Percentiles rank a stretch among this genome's conserved stretches.
phyloP scores from a whole-genome alignment of 2,329 filamentous ascomycete species.

The Didymella segeticola region DNA sequence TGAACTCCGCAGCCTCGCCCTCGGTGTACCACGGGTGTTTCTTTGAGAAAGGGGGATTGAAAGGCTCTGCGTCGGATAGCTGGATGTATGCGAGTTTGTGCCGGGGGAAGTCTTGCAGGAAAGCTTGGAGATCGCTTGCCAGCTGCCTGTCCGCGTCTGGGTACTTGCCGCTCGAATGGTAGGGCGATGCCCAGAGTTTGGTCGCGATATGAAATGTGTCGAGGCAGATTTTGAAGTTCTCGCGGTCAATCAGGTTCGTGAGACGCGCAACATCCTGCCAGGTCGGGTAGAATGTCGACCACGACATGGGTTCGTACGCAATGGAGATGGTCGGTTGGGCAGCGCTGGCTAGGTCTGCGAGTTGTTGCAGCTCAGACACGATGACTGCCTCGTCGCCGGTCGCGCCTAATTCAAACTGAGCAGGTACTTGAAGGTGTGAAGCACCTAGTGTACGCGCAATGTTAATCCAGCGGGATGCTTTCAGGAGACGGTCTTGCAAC shows the following conservation, averaged over 20 bases:
- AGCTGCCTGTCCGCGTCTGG: constrained; percentile 2
- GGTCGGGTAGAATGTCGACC: constrained; percentile 69
- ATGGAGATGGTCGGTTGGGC: constrained; percentile 65
- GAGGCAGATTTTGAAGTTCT: constrained; percentile 76
- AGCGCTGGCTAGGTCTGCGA: constrained; percentile 68
- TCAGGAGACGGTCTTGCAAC: constrained; percentile 2
- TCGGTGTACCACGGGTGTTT: constrained; percentile 14
- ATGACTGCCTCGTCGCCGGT: constrained; percentile 53
- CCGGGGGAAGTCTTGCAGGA: neutral
- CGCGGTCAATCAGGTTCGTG: constrained; percentile 65
- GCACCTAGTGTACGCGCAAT: constrained; percentile 12
- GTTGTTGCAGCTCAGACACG: constrained; percentile 64
- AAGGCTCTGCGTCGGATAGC: neutral
- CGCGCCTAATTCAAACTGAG: constrained; percentile 19
- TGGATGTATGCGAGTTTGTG: neutral
- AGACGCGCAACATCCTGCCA: constrained; percentile 75
- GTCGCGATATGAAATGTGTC: constrained; percentile 74
- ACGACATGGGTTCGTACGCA: constrained; percentile 74
- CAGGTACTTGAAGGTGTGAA: constrained; percentile 16
- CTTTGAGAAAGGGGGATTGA: neutral
- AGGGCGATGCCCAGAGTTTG: constrained; percentile 23
- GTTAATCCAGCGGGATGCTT: constrained; percentile 15
- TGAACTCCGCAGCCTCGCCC: constrained; percentile 11
- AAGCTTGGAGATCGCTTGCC: neutral
- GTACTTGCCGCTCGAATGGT: constrained; percentile 8